A percentile compares a stretch with the other conserved stretches of the same genome.
Evolutionary conservation across 2,329 filamentous ascomycete species (phyloP).

Genomic region (Cylindrodendrum hubeiense): DNA sequence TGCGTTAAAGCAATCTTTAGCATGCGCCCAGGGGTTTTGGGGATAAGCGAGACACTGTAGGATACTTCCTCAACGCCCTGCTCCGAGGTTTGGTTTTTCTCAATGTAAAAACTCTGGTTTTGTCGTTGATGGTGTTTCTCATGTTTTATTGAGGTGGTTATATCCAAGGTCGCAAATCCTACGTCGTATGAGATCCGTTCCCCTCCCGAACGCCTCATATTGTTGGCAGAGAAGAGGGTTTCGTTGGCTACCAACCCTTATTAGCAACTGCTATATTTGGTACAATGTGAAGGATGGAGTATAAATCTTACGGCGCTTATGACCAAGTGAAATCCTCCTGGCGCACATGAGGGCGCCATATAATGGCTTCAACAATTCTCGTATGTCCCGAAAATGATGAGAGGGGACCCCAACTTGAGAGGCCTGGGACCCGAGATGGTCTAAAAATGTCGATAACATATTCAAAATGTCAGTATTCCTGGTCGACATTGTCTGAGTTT

Average conservation of each 20-base stretch:
- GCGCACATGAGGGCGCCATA: not conserved
- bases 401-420: not conserved
- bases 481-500: not conserved
- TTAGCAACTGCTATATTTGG: not conserved
- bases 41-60: not conserved
- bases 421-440: not conserved
- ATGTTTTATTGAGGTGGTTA: not conserved
- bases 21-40: not conserved
- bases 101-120: not conserved
- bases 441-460: not conserved
- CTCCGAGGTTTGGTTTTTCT: not conserved
- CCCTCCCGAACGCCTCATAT: not conserved
- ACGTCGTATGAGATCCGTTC: not conserved
- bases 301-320: not conserved
- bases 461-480: not conserved
- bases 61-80: not conserved
- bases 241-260: not conserved
- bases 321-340: not conserved
- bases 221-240: not conserved
- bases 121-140: not conserved
- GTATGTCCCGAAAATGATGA: not conserved
- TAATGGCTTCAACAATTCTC: not conserved
- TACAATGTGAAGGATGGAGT: not conserved
- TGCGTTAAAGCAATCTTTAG: not conserved
- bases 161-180: not conserved